These are phyloP conservation scores for Calonectria naviculata DNA, from an alignment of 2,329 filamentous ascomycete species.

Conservation along the genomic window DNA sequence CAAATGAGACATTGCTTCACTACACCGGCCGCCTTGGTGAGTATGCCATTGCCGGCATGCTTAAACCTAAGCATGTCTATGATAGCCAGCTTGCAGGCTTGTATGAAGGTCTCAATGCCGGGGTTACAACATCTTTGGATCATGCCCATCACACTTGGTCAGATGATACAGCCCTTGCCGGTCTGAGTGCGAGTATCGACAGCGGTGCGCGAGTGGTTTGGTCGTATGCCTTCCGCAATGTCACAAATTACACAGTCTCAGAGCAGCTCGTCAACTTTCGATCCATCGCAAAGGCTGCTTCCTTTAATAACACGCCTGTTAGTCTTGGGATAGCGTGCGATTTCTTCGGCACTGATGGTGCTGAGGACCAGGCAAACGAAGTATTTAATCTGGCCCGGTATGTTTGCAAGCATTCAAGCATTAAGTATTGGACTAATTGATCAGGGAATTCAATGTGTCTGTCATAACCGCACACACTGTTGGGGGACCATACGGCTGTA, in stretches of 20 bases:
- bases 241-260: slow-evolving; percentile 43
- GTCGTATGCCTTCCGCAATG: slow-evolving; percentile 54
- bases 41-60: slow-evolving; percentile 42
- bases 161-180: slow-evolving; percentile 53
- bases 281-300: slow-evolving; percentile 44
- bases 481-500: slow-evolving; percentile 48
- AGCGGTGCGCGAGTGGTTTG: slow-evolving; percentile 61
- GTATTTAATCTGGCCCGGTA: slow-evolving; percentile 44
- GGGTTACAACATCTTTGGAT: slow-evolving; percentile 64
- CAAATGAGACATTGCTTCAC: slow-evolving; percentile 61
- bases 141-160: slow-evolving; percentile 63
- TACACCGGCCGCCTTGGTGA: slow-evolving; percentile 57
- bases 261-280: slow-evolving; percentile 54
- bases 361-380: no score
- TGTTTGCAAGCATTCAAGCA: no score
- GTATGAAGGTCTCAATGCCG: slow-evolving; percentile 61
- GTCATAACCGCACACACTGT: slow-evolving; percentile 58
- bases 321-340: slow-evolving; percentile 57
- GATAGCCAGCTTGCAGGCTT: slow-evolving; percentile 57
- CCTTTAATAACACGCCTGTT: slow-evolving; percentile 41
- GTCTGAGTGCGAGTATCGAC: slow-evolving; percentile 57
- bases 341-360: no score
- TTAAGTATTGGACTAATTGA: no score
- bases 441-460: slow-evolving; percentile 52
- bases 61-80: slow-evolving; percentile 58